Evolutionary conservation across 164 flowering plant species (phyloP).

Genomic region (Amborella trichopoda): DNA sequence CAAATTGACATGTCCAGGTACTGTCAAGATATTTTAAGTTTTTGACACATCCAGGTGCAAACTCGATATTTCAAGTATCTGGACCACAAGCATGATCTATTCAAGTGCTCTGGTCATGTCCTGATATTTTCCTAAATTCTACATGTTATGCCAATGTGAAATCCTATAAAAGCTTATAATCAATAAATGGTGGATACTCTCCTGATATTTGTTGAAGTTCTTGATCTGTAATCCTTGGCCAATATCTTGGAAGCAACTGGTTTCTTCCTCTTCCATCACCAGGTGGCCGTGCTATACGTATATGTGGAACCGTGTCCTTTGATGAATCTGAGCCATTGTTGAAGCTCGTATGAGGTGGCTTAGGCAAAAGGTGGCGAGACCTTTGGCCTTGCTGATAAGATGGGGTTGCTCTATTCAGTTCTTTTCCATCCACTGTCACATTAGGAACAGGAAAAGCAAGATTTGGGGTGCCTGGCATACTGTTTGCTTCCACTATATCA

Average conservation of each 20-base stretch:
- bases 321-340: constrained; percentile 29
- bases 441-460: constrained; percentile 13
- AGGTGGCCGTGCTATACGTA: constrained; percentile 87
- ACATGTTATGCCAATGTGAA: background rate
- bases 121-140: too few relatives aligned
- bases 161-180: background rate
- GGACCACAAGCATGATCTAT: too few relatives aligned
- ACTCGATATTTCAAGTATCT: too few relatives aligned
- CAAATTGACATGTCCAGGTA: too few relatives aligned
- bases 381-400: constrained; percentile 41
- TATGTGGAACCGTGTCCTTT: constrained; percentile 29
- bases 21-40: too few relatives aligned
- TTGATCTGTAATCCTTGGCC: constrained; percentile 96
- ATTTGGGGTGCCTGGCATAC: constrained; percentile 20
- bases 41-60: too few relatives aligned
- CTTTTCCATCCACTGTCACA: constrained; percentile 31
- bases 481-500: constrained; percentile 1
- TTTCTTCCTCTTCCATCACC: constrained; percentile 79
- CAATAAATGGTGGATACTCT: constrained; percentile 65
- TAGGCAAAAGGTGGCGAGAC: constrained; percentile 59
- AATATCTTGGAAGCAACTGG: constrained; percentile 94
- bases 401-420: constrained; percentile 21
- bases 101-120: too few relatives aligned
- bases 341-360: constrained; percentile 35
- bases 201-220: constrained; percentile 87